These are phyloP conservation scores for Pythium chondricola DNA, from an alignment of 352 stramenopile genomes.

Conservation along the genomic window DNA sequence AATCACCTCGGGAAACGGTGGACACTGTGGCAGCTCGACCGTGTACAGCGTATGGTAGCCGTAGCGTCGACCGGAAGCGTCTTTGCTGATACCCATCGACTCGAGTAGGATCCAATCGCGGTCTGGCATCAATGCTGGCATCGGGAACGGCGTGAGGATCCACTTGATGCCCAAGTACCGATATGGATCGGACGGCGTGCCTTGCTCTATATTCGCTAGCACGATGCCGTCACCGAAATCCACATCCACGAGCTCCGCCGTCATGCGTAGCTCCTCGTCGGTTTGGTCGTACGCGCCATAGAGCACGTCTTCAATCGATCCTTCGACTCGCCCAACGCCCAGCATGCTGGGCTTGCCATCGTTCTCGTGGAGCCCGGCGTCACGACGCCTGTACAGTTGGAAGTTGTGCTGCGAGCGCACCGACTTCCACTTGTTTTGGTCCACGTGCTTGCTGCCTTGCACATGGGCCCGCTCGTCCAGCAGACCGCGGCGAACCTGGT, in stretches of 20 bases:
- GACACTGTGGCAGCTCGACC: slow-evolving; percentile 36
- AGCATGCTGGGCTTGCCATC: slow-evolving; percentile 29
- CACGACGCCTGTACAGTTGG: slow-evolving; percentile 35
- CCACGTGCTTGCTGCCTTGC: slow-evolving; percentile 6
- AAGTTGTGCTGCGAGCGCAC: slow-evolving; percentile 18
- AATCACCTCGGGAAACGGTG: slow-evolving; percentile 32
- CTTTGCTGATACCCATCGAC: slow-evolving; percentile 37
- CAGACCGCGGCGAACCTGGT: slow-evolving; percentile 20
- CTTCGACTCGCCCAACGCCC: slow-evolving; percentile 33
- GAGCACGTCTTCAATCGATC: slow-evolving; percentile 43
- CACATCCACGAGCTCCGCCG: slow-evolving; percentile 23
- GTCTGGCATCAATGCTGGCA: slow-evolving; percentile 17
- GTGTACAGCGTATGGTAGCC: slow-evolving; percentile 45
- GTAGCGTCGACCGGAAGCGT: slow-evolving; percentile 22
- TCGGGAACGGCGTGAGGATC: slow-evolving; percentile 22
- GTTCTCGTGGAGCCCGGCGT: slow-evolving; percentile 17
- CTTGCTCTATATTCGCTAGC: slow-evolving; percentile 35
- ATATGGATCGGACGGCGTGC: slow-evolving; percentile 31
- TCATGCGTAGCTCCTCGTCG: slow-evolving; percentile 42
- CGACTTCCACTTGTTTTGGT: slow-evolving; percentile 33
- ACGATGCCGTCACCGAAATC: slow-evolving; percentile 24
- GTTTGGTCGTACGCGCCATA: slow-evolving; percentile 45
- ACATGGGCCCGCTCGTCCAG: slow-evolving; percentile 15
- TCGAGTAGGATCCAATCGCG: slow-evolving; percentile 37
- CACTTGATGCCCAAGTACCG: slow-evolving; percentile 56